Percentiles rank a stretch among this genome's conserved stretches.
Conservation (phyloP, 2,329 filamentous ascomycete species). For the Colletotrichum kahawae region DNA sequence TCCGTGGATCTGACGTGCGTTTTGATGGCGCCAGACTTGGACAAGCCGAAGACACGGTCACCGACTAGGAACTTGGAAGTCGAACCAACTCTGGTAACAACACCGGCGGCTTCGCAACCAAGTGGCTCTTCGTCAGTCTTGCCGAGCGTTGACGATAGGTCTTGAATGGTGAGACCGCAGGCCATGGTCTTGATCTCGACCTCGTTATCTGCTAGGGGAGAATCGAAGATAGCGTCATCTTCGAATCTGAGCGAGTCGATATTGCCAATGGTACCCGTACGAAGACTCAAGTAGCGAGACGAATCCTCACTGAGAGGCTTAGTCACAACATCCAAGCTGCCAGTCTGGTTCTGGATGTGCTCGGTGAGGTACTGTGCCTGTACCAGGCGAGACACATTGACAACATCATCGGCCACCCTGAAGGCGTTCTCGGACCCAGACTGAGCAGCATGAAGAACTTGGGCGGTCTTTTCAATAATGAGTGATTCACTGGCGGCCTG, state of each 20-base stretch:
- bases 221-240: constrained; percentile 25
- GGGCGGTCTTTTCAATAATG: neutral
- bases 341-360: constrained; percentile 20
- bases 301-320: neutral
- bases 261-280: constrained; percentile 30
- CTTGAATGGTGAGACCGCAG: constrained; percentile 49
- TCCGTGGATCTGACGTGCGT: constrained; percentile 24
- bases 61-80: constrained; percentile 33
- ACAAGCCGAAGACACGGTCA: constrained; percentile 30
- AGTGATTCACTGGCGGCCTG: neutral
- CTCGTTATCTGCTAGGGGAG: constrained; percentile 35
- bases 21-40: constrained; percentile 21
- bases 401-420: neutral
- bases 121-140: constrained; percentile 24
- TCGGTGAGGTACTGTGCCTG: constrained; percentile 7
- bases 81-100: constrained; percentile 35
- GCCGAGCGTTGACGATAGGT: constrained; percentile 40
- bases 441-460: neutral
- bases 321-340: neutral
- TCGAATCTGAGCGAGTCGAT: constrained; percentile 30
- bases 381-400: constrained; percentile 7
- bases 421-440: neutral
- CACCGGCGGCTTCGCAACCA: constrained; percentile 35
- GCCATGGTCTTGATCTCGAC: constrained; percentile 47
- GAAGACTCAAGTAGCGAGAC: constrained; percentile 33